Evolutionary conservation across 306 rosid species (phyloP).

Genomic region (Cyamopsis tetragonoloba): DNA sequence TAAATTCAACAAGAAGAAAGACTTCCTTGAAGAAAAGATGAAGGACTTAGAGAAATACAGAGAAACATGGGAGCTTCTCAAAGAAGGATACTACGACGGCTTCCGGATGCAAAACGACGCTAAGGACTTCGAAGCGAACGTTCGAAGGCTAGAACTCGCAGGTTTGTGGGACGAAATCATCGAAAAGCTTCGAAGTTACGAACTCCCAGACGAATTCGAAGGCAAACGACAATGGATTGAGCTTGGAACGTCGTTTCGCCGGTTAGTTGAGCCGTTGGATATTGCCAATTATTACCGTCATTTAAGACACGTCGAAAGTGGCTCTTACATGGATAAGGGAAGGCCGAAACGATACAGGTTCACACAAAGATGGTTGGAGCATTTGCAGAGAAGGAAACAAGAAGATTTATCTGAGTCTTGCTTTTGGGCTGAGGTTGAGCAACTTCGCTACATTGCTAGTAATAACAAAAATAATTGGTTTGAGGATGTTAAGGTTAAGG

Average conservation of each 20-base stretch:
- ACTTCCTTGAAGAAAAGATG: neutral
- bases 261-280: conserved; percentile 63
- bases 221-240: conserved; percentile 37
- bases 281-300: too few relatives aligned
- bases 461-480: too few relatives aligned
- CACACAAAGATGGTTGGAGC: too few relatives aligned
- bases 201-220: conserved; percentile 66
- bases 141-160: conserved; percentile 49
- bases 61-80: neutral
- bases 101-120: conserved; percentile 47
- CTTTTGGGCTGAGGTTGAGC: too few relatives aligned
- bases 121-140: conserved; percentile 58
- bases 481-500: too few relatives aligned
- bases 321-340: too few relatives aligned
- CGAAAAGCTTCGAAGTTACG: conserved; percentile 43
- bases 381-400: too few relatives aligned
- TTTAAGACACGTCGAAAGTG: too few relatives aligned
- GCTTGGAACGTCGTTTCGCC: conserved; percentile 45
- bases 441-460: too few relatives aligned
- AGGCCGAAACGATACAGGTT: too few relatives aligned
- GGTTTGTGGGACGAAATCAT: conserved; percentile 58
- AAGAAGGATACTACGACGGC: conserved; percentile 51
- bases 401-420: too few relatives aligned
- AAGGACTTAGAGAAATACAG: conserved; percentile 31
- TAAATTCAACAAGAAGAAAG: neutral